Conservation (phyloP, 2,329 filamentous ascomycete genomes). For the Tothia fuscella region DNA sequence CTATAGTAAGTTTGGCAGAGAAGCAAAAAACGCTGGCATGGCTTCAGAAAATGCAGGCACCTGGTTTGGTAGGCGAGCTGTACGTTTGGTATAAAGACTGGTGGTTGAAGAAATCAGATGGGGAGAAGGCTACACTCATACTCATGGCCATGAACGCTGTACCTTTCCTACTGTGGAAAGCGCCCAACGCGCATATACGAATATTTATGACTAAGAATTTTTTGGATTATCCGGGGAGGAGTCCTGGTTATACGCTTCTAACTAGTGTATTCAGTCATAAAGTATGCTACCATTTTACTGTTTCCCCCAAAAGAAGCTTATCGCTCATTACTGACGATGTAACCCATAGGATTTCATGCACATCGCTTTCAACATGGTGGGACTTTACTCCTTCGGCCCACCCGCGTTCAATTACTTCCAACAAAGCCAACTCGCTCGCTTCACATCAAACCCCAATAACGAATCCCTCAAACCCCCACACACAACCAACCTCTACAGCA, state of each 20-base stretch:
- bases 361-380: neutral
- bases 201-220: neutral
- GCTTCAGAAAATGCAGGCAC: neutral
- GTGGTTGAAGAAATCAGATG: neutral
- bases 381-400: neutral
- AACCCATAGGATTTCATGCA: neutral
- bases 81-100: neutral
- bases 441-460: neutral
- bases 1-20: neutral
- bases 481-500: neutral
- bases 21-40: neutral
- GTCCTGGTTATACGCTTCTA: neutral
- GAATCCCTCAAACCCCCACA: neutral
- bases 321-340: no score
- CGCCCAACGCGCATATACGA: neutral
- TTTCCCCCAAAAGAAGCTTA: neutral
- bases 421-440: neutral
- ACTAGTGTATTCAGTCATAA: neutral
- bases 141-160: neutral
- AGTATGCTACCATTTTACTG: neutral
- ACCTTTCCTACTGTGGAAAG: neutral
- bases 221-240: neutral
- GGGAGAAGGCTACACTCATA: neutral
- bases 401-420: neutral
- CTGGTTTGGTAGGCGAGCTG: neutral